Percentiles rank a stretch among this genome's conserved stretches.
Conservation (phyloP, 2,329 filamentous ascomycete genomes). For the Xylariaceae sp. region DNA sequence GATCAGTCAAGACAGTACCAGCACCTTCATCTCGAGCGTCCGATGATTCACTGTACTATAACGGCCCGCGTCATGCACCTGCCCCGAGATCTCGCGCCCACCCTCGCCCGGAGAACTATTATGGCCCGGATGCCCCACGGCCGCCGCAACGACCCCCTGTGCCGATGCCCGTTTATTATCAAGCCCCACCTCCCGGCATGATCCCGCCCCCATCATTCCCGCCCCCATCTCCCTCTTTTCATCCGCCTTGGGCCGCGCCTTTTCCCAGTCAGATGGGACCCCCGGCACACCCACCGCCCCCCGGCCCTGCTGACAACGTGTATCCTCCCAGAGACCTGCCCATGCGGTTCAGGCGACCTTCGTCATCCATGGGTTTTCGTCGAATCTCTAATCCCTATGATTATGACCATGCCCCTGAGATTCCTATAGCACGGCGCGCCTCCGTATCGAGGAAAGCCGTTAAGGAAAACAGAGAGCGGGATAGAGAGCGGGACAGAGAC, state of each 20-base stretch:
- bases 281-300: slow-evolving; percentile 16
- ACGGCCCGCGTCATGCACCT: slow-evolving; percentile 32
- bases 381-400: slow-evolving; percentile 37
- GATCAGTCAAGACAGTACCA: slow-evolving; percentile 37
- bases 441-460: slow-evolving; percentile 36
- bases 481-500: slow-evolving; percentile 34
- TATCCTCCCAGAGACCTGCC: slow-evolving; percentile 20
- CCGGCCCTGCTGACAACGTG: slow-evolving; percentile 21
- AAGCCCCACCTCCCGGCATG: slow-evolving; percentile 28
- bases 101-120: slow-evolving; percentile 37
- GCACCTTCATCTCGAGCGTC: slow-evolving; percentile 31
- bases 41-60: slow-evolving; percentile 38
- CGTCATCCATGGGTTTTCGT: slow-evolving; percentile 40
- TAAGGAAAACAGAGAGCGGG: slow-evolving; percentile 40
- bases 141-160: slow-evolving; percentile 32
- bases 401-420: slow-evolving; percentile 37
- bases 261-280: slow-evolving; percentile 21
- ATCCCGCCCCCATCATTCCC: slow-evolving; percentile 26
- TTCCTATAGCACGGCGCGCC: slow-evolving; percentile 37
- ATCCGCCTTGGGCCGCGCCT: slow-evolving; percentile 12
- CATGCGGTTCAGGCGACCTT: slow-evolving; percentile 33
- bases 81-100: slow-evolving; percentile 38
- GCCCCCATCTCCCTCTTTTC: slow-evolving; percentile 15
- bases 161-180: slow-evolving; percentile 35
- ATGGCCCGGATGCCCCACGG: slow-evolving; percentile 28